Evolutionary conservation across 2,329 filamentous ascomycete genomes (phyloP), one percentile per base, ranked within the genome.

Genomic region (Periglandula ipomoeae): DNA sequence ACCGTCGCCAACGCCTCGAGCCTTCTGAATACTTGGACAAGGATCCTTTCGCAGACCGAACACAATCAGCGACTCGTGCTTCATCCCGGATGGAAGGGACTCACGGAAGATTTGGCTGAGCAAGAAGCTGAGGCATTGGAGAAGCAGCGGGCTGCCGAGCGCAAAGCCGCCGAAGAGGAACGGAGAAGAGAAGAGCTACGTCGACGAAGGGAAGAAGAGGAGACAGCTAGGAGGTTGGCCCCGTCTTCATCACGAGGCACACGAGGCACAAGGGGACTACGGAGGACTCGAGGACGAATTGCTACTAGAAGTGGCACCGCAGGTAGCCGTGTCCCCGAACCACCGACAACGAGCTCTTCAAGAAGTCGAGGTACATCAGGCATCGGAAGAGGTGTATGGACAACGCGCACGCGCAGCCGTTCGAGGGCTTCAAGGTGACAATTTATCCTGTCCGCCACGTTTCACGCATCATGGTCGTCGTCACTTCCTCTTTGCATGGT

Each of bases 21-120:
- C 1, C 78, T 98, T 13, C 81, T 98, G 27, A 89, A 94, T 59
- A 95, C 90, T 15, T 98, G 91, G 91, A 95, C 89, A 8, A 84
- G 89, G 46, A 96, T 98, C 56, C 79, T 98, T 11, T 93, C 89
- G 6, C 93, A 98, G 67, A 96, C 93, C 4, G 93, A 98, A 68
- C 93, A 98, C 68, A 97, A 95, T 63, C 90, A 97, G 65, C 83
- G 93, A 22, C 73, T 98, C 45, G 84, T 98, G 40, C 75, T 97
- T 41, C 86, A 95, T 61, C 87, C 89, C 2, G 75, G 81, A 50
- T 98, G 91, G 89, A 85, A 91, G 61, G 93, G 93, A 49, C 87
- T 90, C 24, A 87, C 81, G 4, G 82, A 90, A 60, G 93, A 98
- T 67, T 68, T 95, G 35, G 75, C 81, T n/a, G 89, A 95, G 52